Conservation (phyloP, 2,329 filamentous ascomycete genomes). For the Aspergillus sp. region DNA sequence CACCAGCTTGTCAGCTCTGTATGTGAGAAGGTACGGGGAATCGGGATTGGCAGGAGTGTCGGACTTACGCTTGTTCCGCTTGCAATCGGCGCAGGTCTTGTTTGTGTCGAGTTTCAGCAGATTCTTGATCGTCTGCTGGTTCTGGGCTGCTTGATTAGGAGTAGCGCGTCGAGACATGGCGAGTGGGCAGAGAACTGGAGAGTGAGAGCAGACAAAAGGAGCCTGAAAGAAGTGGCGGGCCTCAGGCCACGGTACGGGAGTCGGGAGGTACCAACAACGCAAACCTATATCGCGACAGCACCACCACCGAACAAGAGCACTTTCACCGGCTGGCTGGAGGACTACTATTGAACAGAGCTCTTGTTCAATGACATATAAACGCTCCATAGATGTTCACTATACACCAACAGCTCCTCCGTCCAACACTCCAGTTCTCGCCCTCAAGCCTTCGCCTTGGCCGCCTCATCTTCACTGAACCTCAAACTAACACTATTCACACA, state of each 20-base stretch:
- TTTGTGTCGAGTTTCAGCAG: constrained; percentile 90
- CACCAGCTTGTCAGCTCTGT: constrained; percentile 9
- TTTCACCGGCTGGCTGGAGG: too few relatives aligned
- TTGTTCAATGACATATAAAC: constrained; percentile 5
- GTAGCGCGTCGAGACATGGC: constrained; percentile 46
- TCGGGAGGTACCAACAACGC: constrained; percentile 17
- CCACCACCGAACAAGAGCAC: too few relatives aligned
- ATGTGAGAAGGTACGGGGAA: not conserved
- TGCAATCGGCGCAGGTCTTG: constrained; percentile 97
- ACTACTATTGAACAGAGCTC: constrained; percentile 14
- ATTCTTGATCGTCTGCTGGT: constrained; percentile 86
- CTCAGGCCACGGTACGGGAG: constrained; percentile 22
- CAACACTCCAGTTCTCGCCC: too few relatives aligned
- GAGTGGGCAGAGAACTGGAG: constrained; percentile 5
- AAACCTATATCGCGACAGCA: too few relatives aligned
- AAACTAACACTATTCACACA: constrained; percentile 92
- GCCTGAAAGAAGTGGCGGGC: constrained; percentile 12
- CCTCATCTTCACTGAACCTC: constrained; percentile 62
- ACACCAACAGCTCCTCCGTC: constrained; percentile 4
- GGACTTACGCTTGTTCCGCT: constrained; percentile 85
- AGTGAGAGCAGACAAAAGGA: constrained; percentile 7
- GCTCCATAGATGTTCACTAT: too few relatives aligned
- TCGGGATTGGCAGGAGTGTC: constrained; percentile 6
- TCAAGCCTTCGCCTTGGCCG: constrained; percentile 21
- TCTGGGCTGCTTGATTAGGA: constrained; percentile 82